phyloP scores from a whole-genome alignment of 75 land plant species.

The Pinus albicaulis region DNA sequence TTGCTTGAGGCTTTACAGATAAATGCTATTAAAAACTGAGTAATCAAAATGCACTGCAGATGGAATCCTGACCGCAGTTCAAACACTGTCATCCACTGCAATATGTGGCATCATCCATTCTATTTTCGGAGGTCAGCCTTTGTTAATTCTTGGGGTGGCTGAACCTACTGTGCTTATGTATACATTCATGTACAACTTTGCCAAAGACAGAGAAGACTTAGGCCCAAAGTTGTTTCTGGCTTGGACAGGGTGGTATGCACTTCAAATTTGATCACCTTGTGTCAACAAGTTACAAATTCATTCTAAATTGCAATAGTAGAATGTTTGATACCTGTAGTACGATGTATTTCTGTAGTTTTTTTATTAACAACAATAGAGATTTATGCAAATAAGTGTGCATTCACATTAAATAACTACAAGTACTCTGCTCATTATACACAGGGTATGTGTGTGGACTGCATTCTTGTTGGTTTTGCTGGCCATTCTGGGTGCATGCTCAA shows the following conservation, averaged over 20 bases:
- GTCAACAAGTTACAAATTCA: background rate
- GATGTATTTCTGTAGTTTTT: slow-evolving; percentile 1
- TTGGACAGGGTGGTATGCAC: slow-evolving; percentile 85
- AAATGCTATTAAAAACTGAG: too few relatives aligned
- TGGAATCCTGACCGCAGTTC: slow-evolving; percentile 78
- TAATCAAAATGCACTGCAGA: slow-evolving; percentile 23
- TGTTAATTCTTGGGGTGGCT: slow-evolving; percentile 92
- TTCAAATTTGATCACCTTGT: background rate
- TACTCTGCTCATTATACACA: slow-evolving; percentile 17
- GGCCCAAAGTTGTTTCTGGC: slow-evolving; percentile 69
- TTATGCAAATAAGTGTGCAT: background rate
- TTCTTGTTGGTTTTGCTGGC: slow-evolving; percentile 68
- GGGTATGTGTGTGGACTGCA: slow-evolving; percentile 98
- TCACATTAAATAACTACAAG: background rate
- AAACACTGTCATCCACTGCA: slow-evolving; percentile 87
- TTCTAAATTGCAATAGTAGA: background rate
- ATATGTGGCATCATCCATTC: slow-evolving; percentile 94
- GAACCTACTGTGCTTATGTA: slow-evolving; percentile 98
- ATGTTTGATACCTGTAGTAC: background rate
- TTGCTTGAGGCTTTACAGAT: too few relatives aligned
- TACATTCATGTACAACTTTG: slow-evolving; percentile 91
- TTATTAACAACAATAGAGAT: background rate
- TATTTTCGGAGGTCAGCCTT: slow-evolving; percentile 89
- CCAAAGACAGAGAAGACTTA: slow-evolving; percentile 67
- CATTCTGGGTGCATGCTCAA: slow-evolving; percentile 85